Percentiles rank a stretch among this genome's conserved stretches.
Evolutionary conservation across 78 protist genomes (phyloP).

Genomic region (Ministeria vibrans): DNA sequence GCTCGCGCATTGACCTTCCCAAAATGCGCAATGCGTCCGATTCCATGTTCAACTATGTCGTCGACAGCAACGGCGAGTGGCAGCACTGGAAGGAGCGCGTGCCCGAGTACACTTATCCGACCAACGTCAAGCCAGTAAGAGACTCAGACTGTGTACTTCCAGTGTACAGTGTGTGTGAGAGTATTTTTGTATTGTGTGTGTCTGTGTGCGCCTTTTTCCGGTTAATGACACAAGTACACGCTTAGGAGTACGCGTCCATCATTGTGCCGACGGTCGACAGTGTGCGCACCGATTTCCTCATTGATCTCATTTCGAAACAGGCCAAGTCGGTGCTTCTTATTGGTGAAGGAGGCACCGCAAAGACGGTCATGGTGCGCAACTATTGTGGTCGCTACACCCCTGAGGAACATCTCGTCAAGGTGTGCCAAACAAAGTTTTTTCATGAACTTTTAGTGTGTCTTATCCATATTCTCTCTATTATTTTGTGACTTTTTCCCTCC

Average conservation of each 20-base stretch:
- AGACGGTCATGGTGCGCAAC: conserved; percentile 55
- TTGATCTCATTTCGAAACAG: conserved; percentile 1
- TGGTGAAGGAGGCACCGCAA: conserved; percentile 85
- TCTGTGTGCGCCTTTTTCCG: too few species aligned
- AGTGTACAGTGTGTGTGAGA: too few species aligned
- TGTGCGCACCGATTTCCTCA: conserved; percentile 41
- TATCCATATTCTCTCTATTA: too few species aligned
- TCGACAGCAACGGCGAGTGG: conserved; percentile 56
- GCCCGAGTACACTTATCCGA: conserved; percentile 32
- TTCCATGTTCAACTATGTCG: conserved; percentile 60
- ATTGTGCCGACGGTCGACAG: conserved; percentile 75
- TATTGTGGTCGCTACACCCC: conserved; percentile 21
- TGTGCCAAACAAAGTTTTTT: too few species aligned
- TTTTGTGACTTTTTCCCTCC: too few species aligned
- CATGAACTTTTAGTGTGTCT: too few species aligned
- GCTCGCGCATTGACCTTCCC: not conserved
- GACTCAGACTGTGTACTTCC: too few species aligned
- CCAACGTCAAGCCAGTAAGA: too few species aligned
- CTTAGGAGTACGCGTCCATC: conserved; percentile 27
- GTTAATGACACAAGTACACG: too few species aligned
- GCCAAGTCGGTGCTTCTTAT: conserved; percentile 42
- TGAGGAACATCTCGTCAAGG: conserved; percentile 17
- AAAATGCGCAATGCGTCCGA: not conserved
- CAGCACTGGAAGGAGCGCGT: conserved; percentile 39
- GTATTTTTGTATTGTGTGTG: too few species aligned